These are phyloP conservation scores for Aspergillus arachidicola DNA, from an alignment of 2,329 filamentous ascomycete genomes.

Conservation along the genomic window DNA sequence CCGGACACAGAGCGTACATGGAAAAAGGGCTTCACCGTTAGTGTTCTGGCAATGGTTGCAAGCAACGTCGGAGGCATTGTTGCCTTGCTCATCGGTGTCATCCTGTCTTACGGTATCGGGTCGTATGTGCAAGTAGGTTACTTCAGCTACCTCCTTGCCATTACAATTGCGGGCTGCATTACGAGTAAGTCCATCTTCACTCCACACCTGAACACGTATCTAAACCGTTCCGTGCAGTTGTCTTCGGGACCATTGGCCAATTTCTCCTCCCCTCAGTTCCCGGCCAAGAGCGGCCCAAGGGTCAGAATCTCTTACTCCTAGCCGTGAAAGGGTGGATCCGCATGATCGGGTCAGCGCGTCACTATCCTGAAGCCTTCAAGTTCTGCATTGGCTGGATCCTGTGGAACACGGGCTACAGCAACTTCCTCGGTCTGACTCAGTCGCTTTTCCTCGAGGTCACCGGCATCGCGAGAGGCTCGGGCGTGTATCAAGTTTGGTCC, in stretches of 20 bases:
- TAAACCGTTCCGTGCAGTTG: not conserved
- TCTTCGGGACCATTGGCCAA: not conserved
- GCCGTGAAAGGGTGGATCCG: conserved; percentile 16
- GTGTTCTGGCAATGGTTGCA: conserved; percentile 15
- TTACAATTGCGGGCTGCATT: conserved; percentile 19
- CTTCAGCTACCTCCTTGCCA: conserved; percentile 17
- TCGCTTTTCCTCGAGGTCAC: conserved; percentile 23
- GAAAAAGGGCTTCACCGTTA: conserved; percentile 18
- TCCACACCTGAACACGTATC: not conserved
- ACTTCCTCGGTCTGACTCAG: conserved; percentile 17
- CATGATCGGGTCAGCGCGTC: conserved; percentile 13
- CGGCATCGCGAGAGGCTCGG: conserved; percentile 17
- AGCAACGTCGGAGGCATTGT: conserved; percentile 16
- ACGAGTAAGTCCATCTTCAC: conserved; percentile 10
- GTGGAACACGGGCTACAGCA: conserved; percentile 25
- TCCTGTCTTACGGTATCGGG: conserved; percentile 16
- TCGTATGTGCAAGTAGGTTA: conserved; percentile 14
- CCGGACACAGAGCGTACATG: not conserved
- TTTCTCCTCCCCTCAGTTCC: not conserved
- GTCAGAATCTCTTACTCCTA: conserved; percentile 5
- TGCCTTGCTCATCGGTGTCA: conserved; percentile 16
- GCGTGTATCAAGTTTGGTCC: conserved; percentile 22
- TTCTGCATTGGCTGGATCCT: conserved; percentile 26
- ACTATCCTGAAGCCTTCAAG: conserved; percentile 24
- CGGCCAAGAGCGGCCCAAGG: not conserved